Percentiles rank a stretch among this genome's conserved stretches.
These are phyloP conservation scores for Vitis rotundifolia DNA, from an alignment of 164 flowering plant genomes.

Conservation along the genomic window DNA sequence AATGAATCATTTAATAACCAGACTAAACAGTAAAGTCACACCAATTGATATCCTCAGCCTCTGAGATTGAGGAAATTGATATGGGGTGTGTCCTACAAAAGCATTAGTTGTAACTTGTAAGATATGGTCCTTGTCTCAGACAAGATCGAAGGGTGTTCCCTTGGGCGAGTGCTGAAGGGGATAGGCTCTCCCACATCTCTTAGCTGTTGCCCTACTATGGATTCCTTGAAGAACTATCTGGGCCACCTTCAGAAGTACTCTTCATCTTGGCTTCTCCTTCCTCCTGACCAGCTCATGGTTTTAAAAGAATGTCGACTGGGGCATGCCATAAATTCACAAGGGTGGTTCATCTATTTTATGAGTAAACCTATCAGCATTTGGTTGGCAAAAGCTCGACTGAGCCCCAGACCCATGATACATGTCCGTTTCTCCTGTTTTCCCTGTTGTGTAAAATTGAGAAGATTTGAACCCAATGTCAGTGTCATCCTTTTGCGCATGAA, in stretches of 20 bases:
- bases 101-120: not conserved
- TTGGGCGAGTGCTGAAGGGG: not conserved
- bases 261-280: not conserved
- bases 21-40: too few relatives aligned
- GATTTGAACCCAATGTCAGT: too few relatives aligned
- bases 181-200: conserved; percentile 1
- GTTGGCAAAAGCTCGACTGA: too few relatives aligned
- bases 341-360: not conserved
- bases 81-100: not conserved
- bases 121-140: not conserved
- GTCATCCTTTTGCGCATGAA: too few relatives aligned
- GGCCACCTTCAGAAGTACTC: not conserved
- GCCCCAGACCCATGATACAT: too few relatives aligned
- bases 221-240: not conserved
- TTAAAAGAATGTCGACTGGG: not conserved
- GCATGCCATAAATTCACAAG: not conserved
- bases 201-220: not conserved
- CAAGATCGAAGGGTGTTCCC: not conserved
- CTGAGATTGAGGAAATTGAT: not conserved
- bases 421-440: too few relatives aligned
- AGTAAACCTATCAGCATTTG: too few relatives aligned
- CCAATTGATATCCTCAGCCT: not conserved
- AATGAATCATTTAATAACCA: too few relatives aligned
- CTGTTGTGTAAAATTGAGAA: too few relatives aligned
- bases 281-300: not conserved